Evolutionary conservation across 768 basidiomycete species (phyloP).

Genomic region (Boletellus ananas): DNA sequence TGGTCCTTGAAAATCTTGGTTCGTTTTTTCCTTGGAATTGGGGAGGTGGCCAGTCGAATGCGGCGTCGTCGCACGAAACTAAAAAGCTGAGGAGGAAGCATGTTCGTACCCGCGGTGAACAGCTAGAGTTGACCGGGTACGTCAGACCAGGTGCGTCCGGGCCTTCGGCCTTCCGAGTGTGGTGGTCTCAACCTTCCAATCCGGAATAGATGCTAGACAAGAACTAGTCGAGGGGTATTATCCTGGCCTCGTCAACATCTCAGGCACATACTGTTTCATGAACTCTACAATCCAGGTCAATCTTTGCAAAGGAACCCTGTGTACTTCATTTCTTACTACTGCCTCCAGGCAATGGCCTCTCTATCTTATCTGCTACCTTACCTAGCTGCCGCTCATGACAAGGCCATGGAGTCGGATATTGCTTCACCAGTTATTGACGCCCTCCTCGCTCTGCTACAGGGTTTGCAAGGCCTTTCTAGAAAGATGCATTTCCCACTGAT

Average conservation of each 20-base stretch:
- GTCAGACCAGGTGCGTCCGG: slow-evolving; percentile 27
- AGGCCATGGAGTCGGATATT: slow-evolving; percentile 76
- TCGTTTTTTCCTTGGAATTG: slow-evolving; percentile 63
- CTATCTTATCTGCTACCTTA: slow-evolving; percentile 77
- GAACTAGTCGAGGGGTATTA: slow-evolving; percentile 48
- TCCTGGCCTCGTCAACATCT: slow-evolving; percentile 92
- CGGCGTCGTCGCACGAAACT: slow-evolving; percentile 29
- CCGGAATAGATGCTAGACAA: slow-evolving; percentile 21
- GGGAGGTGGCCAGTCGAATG: slow-evolving; percentile 32
- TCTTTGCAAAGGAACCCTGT: not conserved
- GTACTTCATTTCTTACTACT: slow-evolving; percentile 14
- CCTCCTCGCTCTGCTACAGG: slow-evolving; percentile 63
- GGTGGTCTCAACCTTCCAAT: not conserved
- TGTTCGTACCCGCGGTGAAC: slow-evolving; percentile 52
- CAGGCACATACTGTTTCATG: slow-evolving; percentile 97
- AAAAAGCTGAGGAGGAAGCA: slow-evolving; percentile 50
- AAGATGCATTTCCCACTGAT: slow-evolving; percentile 4
- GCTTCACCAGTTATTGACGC: slow-evolving; percentile 85
- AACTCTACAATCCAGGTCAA: slow-evolving; percentile 89
- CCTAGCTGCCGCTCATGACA: slow-evolving; percentile 68
- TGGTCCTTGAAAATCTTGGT: slow-evolving; percentile 62
- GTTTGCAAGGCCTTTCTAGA: slow-evolving; percentile 38
- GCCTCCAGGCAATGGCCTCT: slow-evolving; percentile 77
- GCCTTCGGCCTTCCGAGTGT: not conserved
- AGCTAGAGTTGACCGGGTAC: slow-evolving; percentile 43